Percentiles rank a stretch among this genome's conserved stretches.
Conservation (phyloP, 148 eudicot species). For the Agrostemma githago region DNA sequence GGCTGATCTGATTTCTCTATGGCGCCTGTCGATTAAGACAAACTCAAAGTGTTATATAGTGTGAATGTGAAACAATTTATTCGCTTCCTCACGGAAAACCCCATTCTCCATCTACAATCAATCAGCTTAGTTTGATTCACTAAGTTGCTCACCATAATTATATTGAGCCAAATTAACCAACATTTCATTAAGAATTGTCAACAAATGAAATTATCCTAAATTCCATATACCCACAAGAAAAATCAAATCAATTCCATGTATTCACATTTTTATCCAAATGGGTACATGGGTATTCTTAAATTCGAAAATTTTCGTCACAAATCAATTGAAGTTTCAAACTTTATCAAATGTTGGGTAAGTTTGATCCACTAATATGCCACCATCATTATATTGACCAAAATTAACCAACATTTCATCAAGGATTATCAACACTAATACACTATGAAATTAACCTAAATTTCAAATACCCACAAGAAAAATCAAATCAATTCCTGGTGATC, state of each 20-base stretch:
- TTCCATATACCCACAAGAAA: background rate
- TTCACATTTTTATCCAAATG: background rate
- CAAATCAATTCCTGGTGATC: background rate
- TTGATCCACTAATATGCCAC: background rate
- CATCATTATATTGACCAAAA: no score
- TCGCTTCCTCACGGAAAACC: background rate
- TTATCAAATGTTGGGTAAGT: background rate
- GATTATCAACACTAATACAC: no score
- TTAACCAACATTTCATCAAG: no score
- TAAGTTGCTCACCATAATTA: no score
- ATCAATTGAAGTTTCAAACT: slow-evolving; percentile 11
- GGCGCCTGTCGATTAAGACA: background rate
- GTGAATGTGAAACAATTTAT: background rate
- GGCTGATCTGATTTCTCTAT: background rate
- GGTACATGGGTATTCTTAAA: background rate
- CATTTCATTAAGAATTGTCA: no score
- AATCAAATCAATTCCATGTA: background rate
- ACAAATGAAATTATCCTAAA: background rate
- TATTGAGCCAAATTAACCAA: no score
- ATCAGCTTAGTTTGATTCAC: background rate
- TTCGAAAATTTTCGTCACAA: background rate
- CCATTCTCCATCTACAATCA: no score
- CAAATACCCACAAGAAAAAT: background rate
- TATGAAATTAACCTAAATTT: background rate
- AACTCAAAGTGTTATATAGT: background rate